These are phyloP conservation scores for Globisporangium recalcitrans DNA, from an alignment of 352 stramenopile species.

Conservation along the genomic window DNA sequence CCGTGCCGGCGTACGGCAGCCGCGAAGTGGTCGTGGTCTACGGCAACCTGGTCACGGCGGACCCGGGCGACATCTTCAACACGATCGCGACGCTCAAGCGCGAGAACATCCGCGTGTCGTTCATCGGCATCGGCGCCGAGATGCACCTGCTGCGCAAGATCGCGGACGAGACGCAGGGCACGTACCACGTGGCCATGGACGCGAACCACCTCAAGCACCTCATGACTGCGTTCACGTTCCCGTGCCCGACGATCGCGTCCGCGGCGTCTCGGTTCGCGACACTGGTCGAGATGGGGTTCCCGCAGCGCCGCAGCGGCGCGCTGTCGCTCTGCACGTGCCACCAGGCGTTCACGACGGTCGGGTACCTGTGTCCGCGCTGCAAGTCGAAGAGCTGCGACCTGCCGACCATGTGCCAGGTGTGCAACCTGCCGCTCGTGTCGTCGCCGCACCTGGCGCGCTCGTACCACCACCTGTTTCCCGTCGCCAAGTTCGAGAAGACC, in stretches of 20 bases:
- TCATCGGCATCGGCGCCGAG: slow-evolving; percentile 93
- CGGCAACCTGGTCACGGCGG: slow-evolving; percentile 92
- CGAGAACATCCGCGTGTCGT: slow-evolving; percentile 90
- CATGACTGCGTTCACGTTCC: slow-evolving; percentile 92
- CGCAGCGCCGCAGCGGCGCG: slow-evolving; percentile 60
- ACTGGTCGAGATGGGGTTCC: slow-evolving; percentile 84
- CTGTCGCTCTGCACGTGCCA: slow-evolving; percentile 85
- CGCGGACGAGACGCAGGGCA: slow-evolving; percentile 89
- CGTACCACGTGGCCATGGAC: slow-evolving; percentile 93
- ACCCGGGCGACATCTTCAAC: slow-evolving; percentile 95
- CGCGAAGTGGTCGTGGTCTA: slow-evolving; percentile 93
- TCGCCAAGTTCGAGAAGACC: slow-evolving; percentile 90
- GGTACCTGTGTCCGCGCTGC: slow-evolving; percentile 94
- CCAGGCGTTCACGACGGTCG: slow-evolving; percentile 84
- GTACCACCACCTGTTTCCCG: slow-evolving; percentile 98
- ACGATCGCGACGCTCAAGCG: slow-evolving; percentile 88
- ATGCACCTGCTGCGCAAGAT: slow-evolving; percentile 87
- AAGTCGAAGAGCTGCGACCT: slow-evolving; percentile 93
- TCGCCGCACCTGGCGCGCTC: slow-evolving; percentile 95
- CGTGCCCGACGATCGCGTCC: slow-evolving; percentile 84
- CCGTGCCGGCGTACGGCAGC: slow-evolving; percentile 81
- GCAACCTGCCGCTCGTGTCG: slow-evolving; percentile 94
- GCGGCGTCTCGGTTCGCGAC: slow-evolving; percentile 62
- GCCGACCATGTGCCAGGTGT: slow-evolving; percentile 94
- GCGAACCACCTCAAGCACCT: slow-evolving; percentile 89